Evolutionary conservation across 768 basidiomycete species (phyloP).

Genomic region (Pisolithus tinctorius): DNA sequence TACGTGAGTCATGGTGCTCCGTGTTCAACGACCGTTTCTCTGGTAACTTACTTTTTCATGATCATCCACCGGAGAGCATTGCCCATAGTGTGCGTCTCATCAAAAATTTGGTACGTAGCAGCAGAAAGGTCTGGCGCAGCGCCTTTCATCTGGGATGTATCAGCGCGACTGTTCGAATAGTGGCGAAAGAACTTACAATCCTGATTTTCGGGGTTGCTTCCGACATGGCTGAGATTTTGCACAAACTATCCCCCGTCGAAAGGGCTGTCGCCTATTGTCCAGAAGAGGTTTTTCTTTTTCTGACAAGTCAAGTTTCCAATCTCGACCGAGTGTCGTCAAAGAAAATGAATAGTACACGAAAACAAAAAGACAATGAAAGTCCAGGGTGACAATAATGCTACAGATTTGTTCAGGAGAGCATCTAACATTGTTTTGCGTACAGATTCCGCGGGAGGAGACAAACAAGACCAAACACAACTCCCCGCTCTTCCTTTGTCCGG

Average conservation of each 20-base stretch:
- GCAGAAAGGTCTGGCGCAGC: constrained; percentile 76
- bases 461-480: constrained; percentile 6
- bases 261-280: background rate
- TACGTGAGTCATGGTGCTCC: background rate
- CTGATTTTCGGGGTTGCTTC: constrained; percentile 26
- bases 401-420: background rate
- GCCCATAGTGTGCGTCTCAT: constrained; percentile 95
- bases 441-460: constrained; percentile 5
- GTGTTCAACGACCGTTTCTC: background rate
- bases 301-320: no score
- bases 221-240: constrained; percentile 15
- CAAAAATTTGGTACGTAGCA: constrained; percentile 85
- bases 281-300: constrained; percentile 2
- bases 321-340: background rate
- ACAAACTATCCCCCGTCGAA: background rate
- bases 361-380: constrained; percentile 4
- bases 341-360: background rate
- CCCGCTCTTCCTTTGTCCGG: constrained; percentile 3
- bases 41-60: constrained; percentile 86
- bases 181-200: constrained; percentile 18
- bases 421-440: constrained; percentile 2
- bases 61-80: constrained; percentile 96
- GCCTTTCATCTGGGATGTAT: constrained; percentile 65
- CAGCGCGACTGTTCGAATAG: constrained; percentile 2
- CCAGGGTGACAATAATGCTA: background rate